These are phyloP conservation scores for Somion occarium DNA, from an alignment of 1,284 basidiomycete genomes.

Conservation along the genomic window DNA sequence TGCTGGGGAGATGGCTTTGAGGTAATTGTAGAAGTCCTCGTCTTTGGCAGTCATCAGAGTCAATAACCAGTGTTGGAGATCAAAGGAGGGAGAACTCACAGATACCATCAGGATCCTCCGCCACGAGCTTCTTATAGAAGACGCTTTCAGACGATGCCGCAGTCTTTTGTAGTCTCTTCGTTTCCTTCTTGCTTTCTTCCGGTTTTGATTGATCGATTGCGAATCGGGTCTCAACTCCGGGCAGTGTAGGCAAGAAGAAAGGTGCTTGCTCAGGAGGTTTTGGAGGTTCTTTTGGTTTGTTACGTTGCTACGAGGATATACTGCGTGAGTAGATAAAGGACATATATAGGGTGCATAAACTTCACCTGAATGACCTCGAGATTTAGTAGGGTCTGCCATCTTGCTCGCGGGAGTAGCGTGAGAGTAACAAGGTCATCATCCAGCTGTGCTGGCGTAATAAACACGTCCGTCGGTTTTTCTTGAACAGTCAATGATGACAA, in stretches of 20 bases:
- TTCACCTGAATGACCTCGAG: constrained; percentile 89
- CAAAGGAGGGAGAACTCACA: constrained; percentile 51
- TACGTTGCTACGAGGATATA: constrained; percentile 62
- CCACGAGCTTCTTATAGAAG: constrained; percentile 64
- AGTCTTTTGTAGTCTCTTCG: constrained; percentile 52
- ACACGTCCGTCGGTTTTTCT: constrained; percentile 61
- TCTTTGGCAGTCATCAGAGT: constrained; percentile 46
- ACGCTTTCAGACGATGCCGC: constrained; percentile 63
- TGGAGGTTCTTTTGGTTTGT: constrained; percentile 94
- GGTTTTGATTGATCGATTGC: constrained; percentile 43
- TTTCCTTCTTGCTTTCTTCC: constrained; percentile 37
- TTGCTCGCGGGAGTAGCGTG: constrained; percentile 85
- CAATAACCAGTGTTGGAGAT: neutral
- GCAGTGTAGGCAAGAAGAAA: constrained; percentile 92
- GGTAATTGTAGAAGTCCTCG: constrained; percentile 79
- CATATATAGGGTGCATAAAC: too few species aligned
- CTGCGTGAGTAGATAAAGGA: too few species aligned
- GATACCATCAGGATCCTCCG: constrained; percentile 52
- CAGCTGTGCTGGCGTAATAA: constrained; percentile 82
- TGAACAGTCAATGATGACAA: constrained; percentile 50
- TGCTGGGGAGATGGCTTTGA: constrained; percentile 87
- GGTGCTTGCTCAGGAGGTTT: constrained; percentile 95
- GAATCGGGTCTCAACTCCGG: constrained; percentile 81
- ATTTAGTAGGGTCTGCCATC: constrained; percentile 96
- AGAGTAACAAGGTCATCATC: constrained; percentile 87